phyloP scores from a whole-genome alignment of 2,329 filamentous ascomycete species.

The Colletotrichum siamense region DNA sequence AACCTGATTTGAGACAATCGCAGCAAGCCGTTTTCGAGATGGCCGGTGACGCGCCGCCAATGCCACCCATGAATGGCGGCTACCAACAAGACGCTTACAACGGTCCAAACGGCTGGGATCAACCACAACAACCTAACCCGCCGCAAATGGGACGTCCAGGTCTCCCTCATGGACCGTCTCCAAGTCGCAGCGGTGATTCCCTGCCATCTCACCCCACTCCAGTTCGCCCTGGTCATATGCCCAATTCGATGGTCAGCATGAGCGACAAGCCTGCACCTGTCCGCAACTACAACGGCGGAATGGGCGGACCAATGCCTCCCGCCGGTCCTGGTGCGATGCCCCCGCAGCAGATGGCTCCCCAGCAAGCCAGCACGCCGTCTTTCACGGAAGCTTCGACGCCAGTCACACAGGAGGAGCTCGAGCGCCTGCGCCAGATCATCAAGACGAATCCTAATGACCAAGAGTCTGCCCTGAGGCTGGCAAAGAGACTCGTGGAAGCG shows the following conservation, averaged over 20 bases:
- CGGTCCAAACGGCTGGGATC: constrained; percentile 21
- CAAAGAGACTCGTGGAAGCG: constrained; percentile 87
- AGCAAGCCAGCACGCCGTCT: constrained; percentile 27
- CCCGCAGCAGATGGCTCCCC: constrained; percentile 30
- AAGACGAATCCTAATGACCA: constrained; percentile 77
- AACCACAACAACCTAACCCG: background rate
- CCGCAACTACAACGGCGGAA: constrained; percentile 58
- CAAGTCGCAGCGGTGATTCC: constrained; percentile 46
- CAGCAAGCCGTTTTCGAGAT: constrained; percentile 78
- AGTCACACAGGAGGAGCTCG: constrained; percentile 80
- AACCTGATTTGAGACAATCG: constrained; percentile 68
- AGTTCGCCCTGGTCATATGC: constrained; percentile 66
- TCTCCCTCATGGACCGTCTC: constrained; percentile 29
- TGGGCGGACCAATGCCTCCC: constrained; percentile 47
- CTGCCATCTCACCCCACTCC: constrained; percentile 67
- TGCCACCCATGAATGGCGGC: constrained; percentile 50
- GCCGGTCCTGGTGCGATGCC: constrained; percentile 34
- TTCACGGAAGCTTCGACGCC: constrained; percentile 41
- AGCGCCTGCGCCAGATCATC: constrained; percentile 72
- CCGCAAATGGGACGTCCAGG: constrained; percentile 24
- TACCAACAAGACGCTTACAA: constrained; percentile 21
- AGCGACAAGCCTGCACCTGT: constrained; percentile 64
- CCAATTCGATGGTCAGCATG: constrained; percentile 61
- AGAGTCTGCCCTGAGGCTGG: constrained; percentile 72
- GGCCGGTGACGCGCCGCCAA: constrained; percentile 64